Percentiles rank a stretch among this genome's conserved stretches.
Evolutionary conservation across 345 rosid genomes (phyloP).

Genomic region (Corchorus olitorius): DNA sequence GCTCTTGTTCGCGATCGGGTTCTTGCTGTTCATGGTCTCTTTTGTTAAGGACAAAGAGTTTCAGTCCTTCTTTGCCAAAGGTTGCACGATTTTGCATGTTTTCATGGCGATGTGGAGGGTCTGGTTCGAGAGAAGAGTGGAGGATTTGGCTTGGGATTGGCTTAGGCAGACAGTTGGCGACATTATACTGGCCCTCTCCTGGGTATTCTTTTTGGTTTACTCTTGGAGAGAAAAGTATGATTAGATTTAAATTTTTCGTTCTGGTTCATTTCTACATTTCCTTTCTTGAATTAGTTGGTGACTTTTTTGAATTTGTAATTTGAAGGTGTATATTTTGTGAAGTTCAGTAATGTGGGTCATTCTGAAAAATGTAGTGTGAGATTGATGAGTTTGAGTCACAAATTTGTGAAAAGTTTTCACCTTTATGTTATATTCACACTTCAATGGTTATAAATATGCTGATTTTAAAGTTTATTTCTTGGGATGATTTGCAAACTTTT

Average conservation of each 20-base stretch:
- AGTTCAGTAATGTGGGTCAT: conserved; percentile 15
- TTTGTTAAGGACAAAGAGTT: conserved; percentile 58
- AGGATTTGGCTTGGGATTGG: conserved; percentile 66
- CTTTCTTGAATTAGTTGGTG: not conserved
- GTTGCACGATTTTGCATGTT: conserved; percentile 55
- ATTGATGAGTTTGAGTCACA: not conserved
- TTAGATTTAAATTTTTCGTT: conserved; percentile 18
- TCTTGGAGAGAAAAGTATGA: conserved; percentile 84
- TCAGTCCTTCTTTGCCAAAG: conserved; percentile 66
- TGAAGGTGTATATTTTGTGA: conserved; percentile 13
- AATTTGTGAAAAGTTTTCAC: not conserved
- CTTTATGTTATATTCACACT: not conserved
- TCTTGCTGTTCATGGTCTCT: conserved; percentile 68
- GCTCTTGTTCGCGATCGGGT: conserved; percentile 62
- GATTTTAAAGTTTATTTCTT: not conserved
- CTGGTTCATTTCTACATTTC: not conserved
- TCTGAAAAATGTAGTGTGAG: conserved; percentile 11
- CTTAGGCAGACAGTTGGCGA: conserved; percentile 60
- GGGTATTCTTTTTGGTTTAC: conserved; percentile 68
- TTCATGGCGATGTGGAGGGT: conserved; percentile 62
- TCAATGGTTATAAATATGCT: not conserved
- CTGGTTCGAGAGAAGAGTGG: conserved; percentile 58
- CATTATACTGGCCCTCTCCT: conserved; percentile 55
- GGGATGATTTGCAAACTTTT: not conserved
- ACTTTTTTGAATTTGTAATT: not conserved